Base-by-base conservation (phyloP, 805 yeast genomes). In the Priceomyces castillae region DNA sequence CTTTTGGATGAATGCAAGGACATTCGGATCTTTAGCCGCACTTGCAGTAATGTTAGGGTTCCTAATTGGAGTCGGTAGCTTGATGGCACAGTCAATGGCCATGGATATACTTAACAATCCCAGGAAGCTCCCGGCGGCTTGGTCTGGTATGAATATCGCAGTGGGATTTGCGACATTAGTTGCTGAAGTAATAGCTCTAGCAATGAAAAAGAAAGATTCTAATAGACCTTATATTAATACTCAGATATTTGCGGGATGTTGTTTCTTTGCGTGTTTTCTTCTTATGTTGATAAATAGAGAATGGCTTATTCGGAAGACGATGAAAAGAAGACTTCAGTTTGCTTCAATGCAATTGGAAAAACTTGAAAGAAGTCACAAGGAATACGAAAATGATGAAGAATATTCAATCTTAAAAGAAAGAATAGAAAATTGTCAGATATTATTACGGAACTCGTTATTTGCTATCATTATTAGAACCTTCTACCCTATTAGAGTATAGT, bases 201-300 rank as follows among this genome's bases (percentile, higher is more conserved):
- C 78, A 2, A 55, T 80, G 37, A 66, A 69, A 20, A 38, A 40
- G 15, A 14, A 41, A 4, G 16, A 40, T 7, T 26, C 44, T 20
- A 12, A 42, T 4, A 47, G 51, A n/a, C 86, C 87, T 2, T 83
- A 76, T 50, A 60, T 77, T 28, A 73, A 82, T 49, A 71, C 84
- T 1, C 88, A 82, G 53, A 67, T 81, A 1, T 81, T 80, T 56
- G 74, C 80, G 3, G 88, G 86, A 2, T 53, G 70, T 15, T 58
- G 76, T 37, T 76, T 73, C 48, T 54, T 74, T n/a, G 60, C 59
- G 9, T 75, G 76, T 0, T 53, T 74, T 9, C 4, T 78, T 2
- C 44, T 78, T 20, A 59, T 76, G 42, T 45, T 78, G 1, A 62
- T 77, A 0, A 62, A 79, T 16, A 67, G 90, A 49, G 83, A 80